Base-by-base conservation (phyloP, 495 filamentous ascomycete species). In the Acidiella bohemica region DNA sequence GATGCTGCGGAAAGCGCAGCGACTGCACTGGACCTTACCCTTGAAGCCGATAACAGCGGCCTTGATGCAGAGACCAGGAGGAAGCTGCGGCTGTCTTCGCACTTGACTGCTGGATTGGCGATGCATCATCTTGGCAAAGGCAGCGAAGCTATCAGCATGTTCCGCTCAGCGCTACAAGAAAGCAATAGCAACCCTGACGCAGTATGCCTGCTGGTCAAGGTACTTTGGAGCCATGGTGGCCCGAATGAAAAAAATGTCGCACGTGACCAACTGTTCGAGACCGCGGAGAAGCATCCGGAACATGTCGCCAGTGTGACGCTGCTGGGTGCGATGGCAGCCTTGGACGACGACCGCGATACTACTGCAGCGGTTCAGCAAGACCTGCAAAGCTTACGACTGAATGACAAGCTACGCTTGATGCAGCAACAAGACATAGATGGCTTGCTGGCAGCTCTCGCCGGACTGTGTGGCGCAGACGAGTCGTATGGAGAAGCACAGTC, bases 151-250 rank as follows among this genome's bases (percentile, higher is more conserved):
- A 73, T 94, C 11, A 65, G 72, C 16, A 81, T 78, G 67, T 93
- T 96, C 63, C 75, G 81, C 39, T 64, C 74, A 10, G 88, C 87
- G 4, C 67, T 97, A 6, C 68, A 76, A 32, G 88, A 94, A 60
- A 81, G 81, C 4, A 57, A 73, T 29, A 71, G 72, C 29, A 73
- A 83, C 39, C 82, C 88, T 2, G 84, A 97, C 57, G 80, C 88
- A 3, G 76, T 87, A 12, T 93, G 86, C 53, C 68, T 94, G 12
- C 68, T 96, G 7, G 79, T 86, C 2, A 81, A 96, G 54, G 77
- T 95, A 2, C 68, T 96, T 5, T 97, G 88, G 86, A 85, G 84
- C 2, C 87, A 81, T 53, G 87, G 83, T 18, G 76, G 75, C 1
- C 73, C 80, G 6, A 73, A 80, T 10, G 80, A 86, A 34, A 68